These are phyloP conservation scores for Collybia sordida DNA, from an alignment of 768 basidiomycete genomes.

Conservation along the genomic window DNA sequence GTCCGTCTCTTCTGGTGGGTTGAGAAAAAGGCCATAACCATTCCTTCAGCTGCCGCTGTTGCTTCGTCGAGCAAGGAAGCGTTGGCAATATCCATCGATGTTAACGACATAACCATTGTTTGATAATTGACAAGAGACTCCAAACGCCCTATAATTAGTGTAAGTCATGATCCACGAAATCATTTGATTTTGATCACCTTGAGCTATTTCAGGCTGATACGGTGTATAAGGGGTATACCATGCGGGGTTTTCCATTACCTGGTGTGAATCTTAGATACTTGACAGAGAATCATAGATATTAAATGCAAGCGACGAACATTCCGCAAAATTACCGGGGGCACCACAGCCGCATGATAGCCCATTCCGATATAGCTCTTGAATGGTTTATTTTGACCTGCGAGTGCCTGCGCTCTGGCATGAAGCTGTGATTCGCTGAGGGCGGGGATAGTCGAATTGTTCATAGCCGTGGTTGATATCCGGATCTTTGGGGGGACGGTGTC, in stretches of 20 bases:
- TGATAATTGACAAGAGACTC: conserved; percentile 97
- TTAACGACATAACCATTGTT: conserved; percentile 93
- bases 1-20: conserved; percentile 70
- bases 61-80: conserved; percentile 95
- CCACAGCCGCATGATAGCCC: conserved; percentile 95
- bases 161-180: conserved; percentile 1
- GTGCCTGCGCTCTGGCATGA: conserved; percentile 64
- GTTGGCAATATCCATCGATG: conserved; percentile 93
- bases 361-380: conserved; percentile 97
- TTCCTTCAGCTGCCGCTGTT: conserved; percentile 93
- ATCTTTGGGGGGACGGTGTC: conserved; percentile 83
- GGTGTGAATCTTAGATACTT: conserved; percentile 2
- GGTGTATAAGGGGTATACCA: conserved; percentile 99
- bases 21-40: conserved; percentile 88
- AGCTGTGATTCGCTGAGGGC: conserved; percentile 88
- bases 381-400: conserved; percentile 77
- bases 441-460: conserved; percentile 70
- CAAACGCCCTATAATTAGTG: conserved; percentile 66
- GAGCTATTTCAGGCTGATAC: conserved; percentile 97
- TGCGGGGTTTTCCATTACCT: conserved; percentile 93
- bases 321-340: conserved; percentile 92
- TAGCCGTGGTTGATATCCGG: conserved; percentile 57
- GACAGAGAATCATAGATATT: neutral
- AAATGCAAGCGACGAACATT: conserved; percentile 55
- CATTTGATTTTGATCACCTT: conserved; percentile 53